Conservation (phyloP, 1,284 basidiomycete species). For the Ustilago lituana region DNA sequence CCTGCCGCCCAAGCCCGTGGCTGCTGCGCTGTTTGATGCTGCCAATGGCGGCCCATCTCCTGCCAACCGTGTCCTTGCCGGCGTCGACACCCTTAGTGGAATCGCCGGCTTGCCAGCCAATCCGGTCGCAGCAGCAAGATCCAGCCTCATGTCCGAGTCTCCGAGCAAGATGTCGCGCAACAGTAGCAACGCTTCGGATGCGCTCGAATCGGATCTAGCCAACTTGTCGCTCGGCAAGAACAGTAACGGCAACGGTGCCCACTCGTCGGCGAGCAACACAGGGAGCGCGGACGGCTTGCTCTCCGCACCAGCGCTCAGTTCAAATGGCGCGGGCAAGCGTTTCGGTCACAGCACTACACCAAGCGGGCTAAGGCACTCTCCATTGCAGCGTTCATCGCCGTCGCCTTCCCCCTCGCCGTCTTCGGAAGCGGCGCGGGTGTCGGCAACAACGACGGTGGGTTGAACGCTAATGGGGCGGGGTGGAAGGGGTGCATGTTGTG, state of each 20-base stretch:
- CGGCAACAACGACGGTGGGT: conserved; percentile 18
- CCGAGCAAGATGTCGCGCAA: conserved; percentile 35
- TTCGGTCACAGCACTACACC: conserved; percentile 2
- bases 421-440: conserved; percentile 1
- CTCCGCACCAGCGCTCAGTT: conserved; percentile 11
- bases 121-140: conserved; percentile 34
- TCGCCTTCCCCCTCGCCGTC: conserved; percentile 5
- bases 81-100: conserved; percentile 43
- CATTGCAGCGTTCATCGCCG: neutral
- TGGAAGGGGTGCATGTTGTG: neutral
- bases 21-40: conserved; percentile 61
- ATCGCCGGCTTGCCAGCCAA: conserved; percentile 48
- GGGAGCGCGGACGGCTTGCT: conserved; percentile 2
- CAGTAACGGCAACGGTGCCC: conserved; percentile 7
- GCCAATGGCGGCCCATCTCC: conserved; percentile 61
- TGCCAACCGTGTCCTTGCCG: conserved; percentile 51
- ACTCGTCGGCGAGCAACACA: no score
- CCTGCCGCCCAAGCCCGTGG: conserved; percentile 59
- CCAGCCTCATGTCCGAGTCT: conserved; percentile 15
- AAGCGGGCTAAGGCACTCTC: neutral
- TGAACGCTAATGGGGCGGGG: no score
- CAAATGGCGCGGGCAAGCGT: conserved; percentile 8
- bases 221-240: conserved; percentile 20
- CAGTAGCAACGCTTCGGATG: conserved; percentile 16
- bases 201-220: conserved; percentile 20